Base-by-base conservation (phyloP, 2,329 filamentous ascomycete genomes). In the Trichothecium roseum region DNA sequence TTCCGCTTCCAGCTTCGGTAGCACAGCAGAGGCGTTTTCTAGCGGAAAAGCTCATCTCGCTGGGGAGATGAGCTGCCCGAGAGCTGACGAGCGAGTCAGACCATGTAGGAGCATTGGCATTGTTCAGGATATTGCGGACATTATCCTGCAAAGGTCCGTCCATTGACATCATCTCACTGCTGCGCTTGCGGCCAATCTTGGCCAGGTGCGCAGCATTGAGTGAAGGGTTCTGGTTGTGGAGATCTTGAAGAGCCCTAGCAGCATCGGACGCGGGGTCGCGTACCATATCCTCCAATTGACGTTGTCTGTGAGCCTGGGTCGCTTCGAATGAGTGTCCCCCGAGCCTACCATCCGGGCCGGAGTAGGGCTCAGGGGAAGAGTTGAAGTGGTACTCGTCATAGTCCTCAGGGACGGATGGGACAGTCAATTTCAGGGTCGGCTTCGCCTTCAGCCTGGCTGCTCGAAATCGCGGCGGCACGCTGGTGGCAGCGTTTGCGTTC, bases 21-120 rank as follows among this genome's bases (percentile, higher is more conserved):
- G 75, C 71, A 57, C 75, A 82, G 60, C 79, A 81, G 27, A 81
- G 65, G 46, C 79, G 71, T 61, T 84, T 84, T 42, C 72, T 64
- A 44, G 69, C 64, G 31, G 65, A 59, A 22, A 69, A 48, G 16
- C 47, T 62, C 37, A 60, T 60, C 37, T 56, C 64, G 38, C 54
- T 54, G 40, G 58, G 55, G 20, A 63, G 48, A 55, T 66, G 54
- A 20, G 48, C 36, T n/a, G 54, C 49, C 2, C 48, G 48, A 32
- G 62, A 52, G 28, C 58, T 63, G 37, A 63, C 51, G 40, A 65
- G 46, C 10, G 54, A 45, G 30, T 59, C 53, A 24, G 62, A 46
- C 56, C 61, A 65, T 13, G 43, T 33, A 46, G 40, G 20, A 44
- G 42, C 38, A 43, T 59, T 55, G 35, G 49, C 49, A 24, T 51